Base-by-base conservation (phyloP, 306 rosid species). In the Trifolium dubium region DNA sequence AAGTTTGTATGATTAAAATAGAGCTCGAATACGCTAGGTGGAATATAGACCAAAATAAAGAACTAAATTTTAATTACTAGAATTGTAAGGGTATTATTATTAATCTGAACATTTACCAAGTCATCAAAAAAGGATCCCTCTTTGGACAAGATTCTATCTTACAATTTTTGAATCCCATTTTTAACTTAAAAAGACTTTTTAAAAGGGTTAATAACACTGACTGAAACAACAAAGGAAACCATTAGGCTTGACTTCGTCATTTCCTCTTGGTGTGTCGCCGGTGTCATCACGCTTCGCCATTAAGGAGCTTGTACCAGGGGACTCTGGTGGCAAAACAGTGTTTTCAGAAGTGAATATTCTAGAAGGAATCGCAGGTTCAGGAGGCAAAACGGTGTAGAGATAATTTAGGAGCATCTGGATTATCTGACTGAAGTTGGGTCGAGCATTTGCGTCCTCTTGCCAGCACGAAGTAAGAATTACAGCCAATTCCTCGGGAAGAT, bases 281-380 rank as follows among this genome's bases (percentile, higher is more conserved):
- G 79, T 75, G 72, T 79, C 90, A 70, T 83, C 91, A 5, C 83
- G 75, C 63, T 84, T 79, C 15, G 92, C 90, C 94, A 93, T 93
- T 77, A 91, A 86, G 17, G 98, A 89, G 77, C 96, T 93, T 23
- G 98, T 93, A 34, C 97, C 97, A 0, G 98, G 98, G 59, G 98
- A 93, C 79, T 93, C 93, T 0, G 97, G 97, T 0, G 93, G 83
- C 59, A 93, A 85, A 58, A 93, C 81, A 0, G 78, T 12, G 79
- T 93, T 93, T 86, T 93, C 89, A 5, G 97, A 82, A 72, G 84
- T 50, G 83, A 93, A 93, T 47, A 89, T 79, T 76, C 91, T 87
- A 47, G 89, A 74, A 63, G 94, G 96, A 72, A 89, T 86, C 8
- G 68, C 34, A 14, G 88, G 88, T 76, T 80, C 83, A 0, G 92